Evolutionary conservation across 1,284 basidiomycete species (phyloP), one percentile per base, ranked within the genome.

Genomic region (Leucoagaricus sp.): DNA sequence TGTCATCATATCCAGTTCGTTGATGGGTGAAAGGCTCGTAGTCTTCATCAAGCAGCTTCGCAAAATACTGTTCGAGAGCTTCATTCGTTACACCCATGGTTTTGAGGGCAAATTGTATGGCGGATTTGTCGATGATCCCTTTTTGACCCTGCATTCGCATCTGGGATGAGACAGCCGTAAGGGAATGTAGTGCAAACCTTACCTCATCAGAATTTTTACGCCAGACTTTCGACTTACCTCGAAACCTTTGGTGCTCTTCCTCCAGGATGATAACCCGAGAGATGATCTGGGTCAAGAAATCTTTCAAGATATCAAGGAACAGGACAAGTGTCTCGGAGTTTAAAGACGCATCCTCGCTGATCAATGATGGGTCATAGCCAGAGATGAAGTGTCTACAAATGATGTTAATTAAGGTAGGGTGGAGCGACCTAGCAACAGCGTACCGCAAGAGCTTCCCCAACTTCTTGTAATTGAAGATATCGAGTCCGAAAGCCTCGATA

Each of bases 151-250:
- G 36, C 33, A 57, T 49, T 48, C 41, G n/a, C n/a, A n/a, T 19
- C 7, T 21, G 53, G 44, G 44, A 7, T 49, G 34, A 25, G 48
- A 38, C 56, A n/a, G 49, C 19, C 19, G 21, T 34, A 33, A 26
- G 34, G 52, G 29, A 52, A 38, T 2, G 13, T 10, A 42, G 40
- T 23, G 25, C 25, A n/a, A 33, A 42, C 49, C 55, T 52, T 58
- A 75, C 70, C 58, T 73, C 69, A 40, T 73, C 64, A 34, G 58
- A 64, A 34, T 63, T 61, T 59, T 77, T 63, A 31, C 76, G 72
- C 85, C 86, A 90, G 3, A 76, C 83, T 62, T 81, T 86, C 38
- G 79, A 80, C 29, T 78, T 77, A 36, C 72, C 70, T 68, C 87
- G 88, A 61, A 84, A 65, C 28, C 70, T 68, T 49, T 73, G 67